Percentiles rank a stretch among this genome's conserved stretches.
phyloP scores from a whole-genome alignment of 2,329 filamentous ascomycete genomes.

The Neofusicoccum sp. region DNA sequence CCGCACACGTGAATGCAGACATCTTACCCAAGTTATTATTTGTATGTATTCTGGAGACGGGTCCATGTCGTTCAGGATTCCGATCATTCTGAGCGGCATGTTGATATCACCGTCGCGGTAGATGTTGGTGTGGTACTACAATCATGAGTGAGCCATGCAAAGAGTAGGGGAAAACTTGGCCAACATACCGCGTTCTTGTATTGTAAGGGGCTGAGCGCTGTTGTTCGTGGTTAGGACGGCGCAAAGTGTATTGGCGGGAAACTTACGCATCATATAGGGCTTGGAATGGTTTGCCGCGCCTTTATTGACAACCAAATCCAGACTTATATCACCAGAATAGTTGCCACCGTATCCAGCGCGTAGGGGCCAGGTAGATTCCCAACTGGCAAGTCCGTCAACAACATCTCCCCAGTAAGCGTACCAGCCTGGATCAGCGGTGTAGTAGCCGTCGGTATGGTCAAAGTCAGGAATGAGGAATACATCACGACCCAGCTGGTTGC shows the following conservation, averaged over 20 bases:
- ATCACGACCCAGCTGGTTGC: background rate
- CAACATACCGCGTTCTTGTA: slow-evolving; percentile 29
- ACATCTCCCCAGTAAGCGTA: slow-evolving; percentile 31
- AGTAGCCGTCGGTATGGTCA: slow-evolving; percentile 30
- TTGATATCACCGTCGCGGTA: slow-evolving; percentile 37
- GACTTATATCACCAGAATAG: slow-evolving; percentile 27
- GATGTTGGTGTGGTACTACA: slow-evolving; percentile 26
- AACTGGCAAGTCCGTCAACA: slow-evolving; percentile 39
- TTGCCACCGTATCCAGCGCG: slow-evolving; percentile 19
- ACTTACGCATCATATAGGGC: slow-evolving; percentile 33
- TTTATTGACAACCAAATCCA: slow-evolving; percentile 24
- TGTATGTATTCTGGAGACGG: slow-evolving; percentile 32
- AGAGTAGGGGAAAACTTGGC: too few relatives aligned
- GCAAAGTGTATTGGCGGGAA: too few relatives aligned
- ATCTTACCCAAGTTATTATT: slow-evolving; percentile 31
- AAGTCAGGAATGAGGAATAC: slow-evolving; percentile 37
- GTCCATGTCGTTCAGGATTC: slow-evolving; percentile 31
- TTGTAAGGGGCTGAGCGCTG: slow-evolving; percentile 23
- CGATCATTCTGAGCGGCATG: slow-evolving; percentile 35
- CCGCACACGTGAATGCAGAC: too few relatives aligned
- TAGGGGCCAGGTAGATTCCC: slow-evolving; percentile 39
- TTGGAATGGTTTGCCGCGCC: slow-evolving; percentile 28
- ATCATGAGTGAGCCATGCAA: too few relatives aligned
- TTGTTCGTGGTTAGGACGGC: too few relatives aligned
- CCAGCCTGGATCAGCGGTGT: slow-evolving; percentile 27